Conservation (phyloP, 169 alveolate genomes). For the Ichthyophthirius multifiliis region DNA sequence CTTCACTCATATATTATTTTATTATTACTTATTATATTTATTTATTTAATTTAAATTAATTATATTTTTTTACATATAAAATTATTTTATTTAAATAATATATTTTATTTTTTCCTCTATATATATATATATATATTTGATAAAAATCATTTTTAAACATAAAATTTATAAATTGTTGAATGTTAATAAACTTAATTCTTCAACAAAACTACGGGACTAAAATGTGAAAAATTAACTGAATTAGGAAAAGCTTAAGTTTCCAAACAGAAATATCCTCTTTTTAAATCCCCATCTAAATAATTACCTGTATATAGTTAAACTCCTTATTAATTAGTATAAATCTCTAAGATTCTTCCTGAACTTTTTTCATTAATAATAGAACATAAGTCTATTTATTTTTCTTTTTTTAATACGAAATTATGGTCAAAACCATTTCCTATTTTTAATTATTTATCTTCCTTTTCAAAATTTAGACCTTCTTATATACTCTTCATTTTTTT, state of each 20-base stretch:
- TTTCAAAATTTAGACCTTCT: neutral
- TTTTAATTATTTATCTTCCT: neutral
- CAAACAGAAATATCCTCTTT: neutral
- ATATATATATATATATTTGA: too few relatives aligned
- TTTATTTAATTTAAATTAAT: too few relatives aligned
- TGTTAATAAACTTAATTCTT: too few relatives aligned
- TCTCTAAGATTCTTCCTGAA: neutral
- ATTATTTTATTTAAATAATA: too few relatives aligned
- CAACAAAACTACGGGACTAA: too few relatives aligned
- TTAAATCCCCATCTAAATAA: neutral
- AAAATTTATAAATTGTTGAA: too few relatives aligned
- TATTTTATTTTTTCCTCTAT: too few relatives aligned
- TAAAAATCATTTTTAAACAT: too few relatives aligned
- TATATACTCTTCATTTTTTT: neutral
- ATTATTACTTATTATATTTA: too few relatives aligned
- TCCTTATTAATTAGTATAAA: neutral
- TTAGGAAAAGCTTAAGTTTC: neutral
- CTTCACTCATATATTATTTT: too few relatives aligned
- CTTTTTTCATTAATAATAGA: neutral
- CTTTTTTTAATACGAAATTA: neutral
- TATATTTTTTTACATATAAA: too few relatives aligned
- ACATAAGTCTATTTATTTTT: neutral
- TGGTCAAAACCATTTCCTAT: conserved; percentile 3
- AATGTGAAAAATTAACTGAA: neutral
- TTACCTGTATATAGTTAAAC: neutral